Conservation (phyloP, 106 monocot genomes). For the Acanthochlamys bracteata region DNA sequence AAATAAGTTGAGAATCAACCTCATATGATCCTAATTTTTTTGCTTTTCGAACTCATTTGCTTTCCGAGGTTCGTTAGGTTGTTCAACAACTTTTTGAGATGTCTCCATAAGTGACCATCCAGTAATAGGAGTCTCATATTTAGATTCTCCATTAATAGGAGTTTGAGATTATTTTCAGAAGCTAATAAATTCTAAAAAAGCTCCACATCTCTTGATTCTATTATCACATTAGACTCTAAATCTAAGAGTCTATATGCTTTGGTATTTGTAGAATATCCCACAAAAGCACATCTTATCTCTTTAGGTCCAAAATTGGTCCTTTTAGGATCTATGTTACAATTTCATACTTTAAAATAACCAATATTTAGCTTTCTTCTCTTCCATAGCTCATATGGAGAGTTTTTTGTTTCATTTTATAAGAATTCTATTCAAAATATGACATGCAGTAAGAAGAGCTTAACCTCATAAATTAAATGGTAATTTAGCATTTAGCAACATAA, state of each 20-base stretch:
- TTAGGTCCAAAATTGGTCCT: neutral
- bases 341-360: constrained; percentile 3
- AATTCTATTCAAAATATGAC: constrained; percentile 1
- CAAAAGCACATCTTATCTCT: neutral
- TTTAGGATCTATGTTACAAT: neutral
- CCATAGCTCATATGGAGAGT: constrained; percentile 7
- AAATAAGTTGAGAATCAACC: too few species aligned
- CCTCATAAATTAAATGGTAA: neutral
- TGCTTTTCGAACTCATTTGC: too few species aligned
- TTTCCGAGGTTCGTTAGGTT: too few species aligned
- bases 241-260: neutral
- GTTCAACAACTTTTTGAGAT: too few species aligned
- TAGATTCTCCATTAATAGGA: neutral
- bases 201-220: neutral
- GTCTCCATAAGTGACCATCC: neutral
- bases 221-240: neutral
- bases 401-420: neutral
- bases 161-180: neutral
- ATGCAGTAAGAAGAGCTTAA: neutral
- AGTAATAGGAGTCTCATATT: neutral
- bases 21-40: too few species aligned
- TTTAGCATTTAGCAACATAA: neutral
- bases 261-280: neutral
- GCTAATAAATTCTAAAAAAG: neutral
- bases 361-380: constrained; percentile 2